Evolutionary conservation across 2,329 filamentous ascomycete species (phyloP), one percentile per base, ranked within the genome.

Genomic region (Thielaviopsis cerberus): DNA sequence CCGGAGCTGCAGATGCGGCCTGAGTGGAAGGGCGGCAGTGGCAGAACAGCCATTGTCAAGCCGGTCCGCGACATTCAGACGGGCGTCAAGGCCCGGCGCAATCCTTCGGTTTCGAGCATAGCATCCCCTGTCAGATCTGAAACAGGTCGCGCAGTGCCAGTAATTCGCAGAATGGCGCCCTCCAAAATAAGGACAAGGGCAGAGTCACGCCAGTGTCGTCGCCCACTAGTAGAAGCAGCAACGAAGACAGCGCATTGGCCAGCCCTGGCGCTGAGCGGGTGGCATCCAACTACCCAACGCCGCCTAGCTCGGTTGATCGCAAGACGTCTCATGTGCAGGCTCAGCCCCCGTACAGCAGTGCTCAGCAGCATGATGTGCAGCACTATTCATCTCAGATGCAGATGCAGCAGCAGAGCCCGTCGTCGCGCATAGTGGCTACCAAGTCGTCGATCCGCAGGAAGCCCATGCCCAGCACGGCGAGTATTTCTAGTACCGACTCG

Each of bases 21-120:
- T 4, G 75, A 81, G 59, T 89, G 86, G 86, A 83, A 82, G 64
- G 85, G 85, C 20, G 80, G 81, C 41, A 88, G 82, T 66, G 86
- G 86, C 26, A 79, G 85, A 62, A 76, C 76, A 50, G 73, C 78
- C 37, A 74, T 87, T 58, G 76, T 86, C 34, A 75, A 76, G 51
- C 81, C 84, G 3, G 76, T 87, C 41, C 76, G 73, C 65, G 83
- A 87, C 65, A 78, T 22, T 10, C 37, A 61, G 22, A 58, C 59
- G 13, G 50, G 59, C 11, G 34, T 37, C 10, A 56, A 54, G 20
- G 56, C 59, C 4, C 53, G 53, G 22, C 48, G 59, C 13, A 61
- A 61, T 50, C 48, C 58, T 34, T 58, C 59, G 10, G 51, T 57
- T 45, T 58, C 56, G 22, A 57, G 37, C 15, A 25, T 52, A 22